These are phyloP conservation scores for Colletotrichum gigasporum DNA, from an alignment of 2,329 filamentous ascomycete genomes.

Conservation along the genomic window DNA sequence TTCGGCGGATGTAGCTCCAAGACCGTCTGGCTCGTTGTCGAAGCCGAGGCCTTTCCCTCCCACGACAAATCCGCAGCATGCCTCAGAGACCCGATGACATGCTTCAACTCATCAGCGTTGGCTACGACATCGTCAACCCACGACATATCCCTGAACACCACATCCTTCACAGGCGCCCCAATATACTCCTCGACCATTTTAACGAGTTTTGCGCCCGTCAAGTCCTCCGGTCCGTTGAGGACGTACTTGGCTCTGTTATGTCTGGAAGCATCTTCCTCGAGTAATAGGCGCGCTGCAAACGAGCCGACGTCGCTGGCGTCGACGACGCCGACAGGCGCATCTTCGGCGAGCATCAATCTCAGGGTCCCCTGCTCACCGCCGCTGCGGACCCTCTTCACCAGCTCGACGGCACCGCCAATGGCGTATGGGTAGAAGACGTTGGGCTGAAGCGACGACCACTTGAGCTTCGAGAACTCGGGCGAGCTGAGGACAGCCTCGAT, in stretches of 20 bases:
- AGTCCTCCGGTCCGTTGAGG: conserved; percentile 49
- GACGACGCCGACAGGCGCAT: conserved; percentile 42
- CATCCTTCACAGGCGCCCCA: conserved; percentile 36
- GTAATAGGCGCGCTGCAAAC: conserved; percentile 46
- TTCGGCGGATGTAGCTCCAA: conserved; percentile 41
- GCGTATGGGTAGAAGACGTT: conserved; percentile 37
- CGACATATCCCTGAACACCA: conserved; percentile 42
- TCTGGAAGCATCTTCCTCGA: conserved; percentile 36
- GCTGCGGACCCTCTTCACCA: conserved; percentile 44
- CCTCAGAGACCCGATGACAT: conserved; percentile 41
- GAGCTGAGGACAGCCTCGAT: conserved; percentile 48
- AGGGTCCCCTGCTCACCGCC: conserved; percentile 43
- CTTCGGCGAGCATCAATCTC: conserved; percentile 37
- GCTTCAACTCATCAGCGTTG: conserved; percentile 34
- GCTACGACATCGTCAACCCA: conserved; percentile 39
- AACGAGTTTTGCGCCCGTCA: conserved; percentile 46
- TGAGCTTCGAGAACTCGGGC: conserved; percentile 44
- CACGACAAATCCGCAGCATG: conserved; percentile 36
- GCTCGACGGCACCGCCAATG: conserved; percentile 37
- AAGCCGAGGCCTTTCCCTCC: conserved; percentile 42
- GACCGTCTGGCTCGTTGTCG: conserved; percentile 40
- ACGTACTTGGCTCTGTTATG: conserved; percentile 47
- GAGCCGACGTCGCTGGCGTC: conserved; percentile 45
- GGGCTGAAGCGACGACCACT: conserved; percentile 51
- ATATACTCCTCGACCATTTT: conserved; percentile 46